Evolutionary conservation across 345 rosid species (phyloP).

Genomic region (Sisymbrium irio): DNA sequence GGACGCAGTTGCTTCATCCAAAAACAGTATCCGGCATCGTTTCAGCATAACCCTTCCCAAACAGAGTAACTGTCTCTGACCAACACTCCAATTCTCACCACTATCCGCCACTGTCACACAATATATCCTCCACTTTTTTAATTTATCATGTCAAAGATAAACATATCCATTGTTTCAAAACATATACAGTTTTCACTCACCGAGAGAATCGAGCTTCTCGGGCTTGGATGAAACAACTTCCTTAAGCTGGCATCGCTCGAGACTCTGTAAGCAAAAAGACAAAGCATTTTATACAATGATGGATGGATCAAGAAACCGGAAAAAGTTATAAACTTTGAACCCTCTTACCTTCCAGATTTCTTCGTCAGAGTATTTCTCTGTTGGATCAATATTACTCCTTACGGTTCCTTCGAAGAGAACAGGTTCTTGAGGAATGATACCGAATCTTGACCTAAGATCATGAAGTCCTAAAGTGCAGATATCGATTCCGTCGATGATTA

Average conservation of each 20-base stretch:
- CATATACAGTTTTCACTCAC: constrained; percentile 28
- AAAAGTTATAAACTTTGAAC: background rate
- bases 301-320: background rate
- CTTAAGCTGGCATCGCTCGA: constrained; percentile 87
- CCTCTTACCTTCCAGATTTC: constrained; percentile 83
- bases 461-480: constrained; percentile 77
- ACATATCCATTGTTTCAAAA: background rate
- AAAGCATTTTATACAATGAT: background rate
- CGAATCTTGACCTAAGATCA: constrained; percentile 85
- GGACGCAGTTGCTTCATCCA: constrained; percentile 96
- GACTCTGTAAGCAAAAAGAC: constrained; percentile 45
- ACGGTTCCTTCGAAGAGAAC: constrained; percentile 97
- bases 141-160: background rate
- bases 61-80: constrained; percentile 94
- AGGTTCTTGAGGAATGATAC: constrained; percentile 98
- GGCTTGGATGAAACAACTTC: constrained; percentile 71
- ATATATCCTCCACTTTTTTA: background rate
- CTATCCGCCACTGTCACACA: constrained; percentile 63
- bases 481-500: constrained; percentile 77
- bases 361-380: constrained; percentile 73
- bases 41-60: constrained; percentile 89
- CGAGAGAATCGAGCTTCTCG: constrained; percentile 76
- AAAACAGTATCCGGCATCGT: constrained; percentile 64
- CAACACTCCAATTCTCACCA: constrained; percentile 98
- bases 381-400: constrained; percentile 88